Conservation (phyloP, 2,329 filamentous ascomycete species). For the Trichophaea hybrida region DNA sequence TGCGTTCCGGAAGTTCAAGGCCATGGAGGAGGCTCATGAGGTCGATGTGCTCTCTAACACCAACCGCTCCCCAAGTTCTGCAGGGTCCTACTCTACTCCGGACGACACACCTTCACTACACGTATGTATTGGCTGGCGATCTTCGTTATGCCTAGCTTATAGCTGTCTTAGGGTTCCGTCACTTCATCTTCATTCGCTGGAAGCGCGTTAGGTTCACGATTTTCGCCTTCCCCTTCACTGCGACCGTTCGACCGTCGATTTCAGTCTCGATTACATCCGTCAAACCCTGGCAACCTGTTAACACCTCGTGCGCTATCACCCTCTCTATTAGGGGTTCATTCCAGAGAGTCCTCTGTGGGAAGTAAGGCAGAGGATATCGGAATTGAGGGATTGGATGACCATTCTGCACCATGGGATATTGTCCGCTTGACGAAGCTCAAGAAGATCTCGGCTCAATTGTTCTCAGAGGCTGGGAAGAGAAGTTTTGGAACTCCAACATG, state of each 20-base stretch:
- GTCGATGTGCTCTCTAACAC: slow-evolving; percentile 15
- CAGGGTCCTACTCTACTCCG: slow-evolving; percentile 46
- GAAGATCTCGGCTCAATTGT: slow-evolving; percentile 77
- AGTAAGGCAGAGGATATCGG: slow-evolving; percentile 50
- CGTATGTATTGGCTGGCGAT: slow-evolving; percentile 37
- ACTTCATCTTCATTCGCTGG: slow-evolving; percentile 52
- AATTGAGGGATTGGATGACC: slow-evolving; percentile 48
- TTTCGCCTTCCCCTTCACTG: slow-evolving; percentile 59
- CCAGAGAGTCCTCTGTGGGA: slow-evolving; percentile 62
- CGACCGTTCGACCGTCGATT: slow-evolving; percentile 91
- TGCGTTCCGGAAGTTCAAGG: slow-evolving; percentile 19
- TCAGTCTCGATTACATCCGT: slow-evolving; percentile 61
- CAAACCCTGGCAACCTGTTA: slow-evolving; percentile 39
- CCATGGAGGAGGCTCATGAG: slow-evolving; percentile 7
- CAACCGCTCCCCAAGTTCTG: slow-evolving; percentile 22
- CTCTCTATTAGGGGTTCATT: slow-evolving; percentile 60
- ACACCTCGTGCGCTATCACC: slow-evolving; percentile 62
- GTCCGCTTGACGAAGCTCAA: slow-evolving; percentile 88
- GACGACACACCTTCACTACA: slow-evolving; percentile 76
- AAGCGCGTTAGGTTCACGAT: slow-evolving; percentile 53
- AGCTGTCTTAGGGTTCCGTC: slow-evolving; percentile 41
- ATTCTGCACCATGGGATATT: slow-evolving; percentile 76
- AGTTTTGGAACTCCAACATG: slow-evolving; percentile 89
- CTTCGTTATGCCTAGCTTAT: slow-evolving; percentile 8
- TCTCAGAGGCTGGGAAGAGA: slow-evolving; percentile 80